phyloP scores from a whole-genome alignment of 2,329 filamentous ascomycete genomes.

The Alternaria metachromatica region DNA sequence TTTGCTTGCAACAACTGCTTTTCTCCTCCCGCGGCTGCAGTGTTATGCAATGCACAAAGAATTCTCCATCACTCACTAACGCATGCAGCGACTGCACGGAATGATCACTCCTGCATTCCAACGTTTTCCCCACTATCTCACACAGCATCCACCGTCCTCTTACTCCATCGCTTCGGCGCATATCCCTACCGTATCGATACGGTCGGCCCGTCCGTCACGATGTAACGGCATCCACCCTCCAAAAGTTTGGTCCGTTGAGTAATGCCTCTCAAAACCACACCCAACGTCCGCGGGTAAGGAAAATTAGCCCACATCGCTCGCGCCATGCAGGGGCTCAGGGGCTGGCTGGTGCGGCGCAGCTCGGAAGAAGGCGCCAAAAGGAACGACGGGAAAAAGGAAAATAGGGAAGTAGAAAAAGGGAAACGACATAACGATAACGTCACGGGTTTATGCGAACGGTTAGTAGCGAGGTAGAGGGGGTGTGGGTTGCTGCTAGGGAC shows the following conservation, averaged over 20 bases:
- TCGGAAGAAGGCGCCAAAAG: neutral
- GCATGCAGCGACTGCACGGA: neutral
- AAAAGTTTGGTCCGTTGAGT: neutral
- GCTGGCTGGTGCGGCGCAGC: neutral
- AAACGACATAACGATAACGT: neutral
- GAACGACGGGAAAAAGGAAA: neutral
- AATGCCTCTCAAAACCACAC: neutral
- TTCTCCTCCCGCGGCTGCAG: neutral
- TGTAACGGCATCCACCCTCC: neutral
- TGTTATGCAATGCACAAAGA: neutral
- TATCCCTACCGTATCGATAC: neutral
- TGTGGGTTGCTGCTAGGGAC: neutral
- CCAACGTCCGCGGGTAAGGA: neutral
- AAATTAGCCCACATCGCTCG: neutral
- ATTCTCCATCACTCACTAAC: neutral
- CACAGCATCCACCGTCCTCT: neutral
- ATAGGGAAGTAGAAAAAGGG: neutral
- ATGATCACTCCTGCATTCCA: neutral
- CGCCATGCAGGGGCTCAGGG: slow-evolving; percentile 1
- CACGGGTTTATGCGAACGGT: neutral
- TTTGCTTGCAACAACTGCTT: neutral
- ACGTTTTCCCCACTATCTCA: neutral
- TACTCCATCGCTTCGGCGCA: neutral
- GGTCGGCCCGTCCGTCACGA: neutral
- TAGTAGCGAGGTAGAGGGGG: neutral